phyloP scores from a whole-genome alignment of 78 protist genomes.

The Dictyostelium brefeldianum region DNA sequence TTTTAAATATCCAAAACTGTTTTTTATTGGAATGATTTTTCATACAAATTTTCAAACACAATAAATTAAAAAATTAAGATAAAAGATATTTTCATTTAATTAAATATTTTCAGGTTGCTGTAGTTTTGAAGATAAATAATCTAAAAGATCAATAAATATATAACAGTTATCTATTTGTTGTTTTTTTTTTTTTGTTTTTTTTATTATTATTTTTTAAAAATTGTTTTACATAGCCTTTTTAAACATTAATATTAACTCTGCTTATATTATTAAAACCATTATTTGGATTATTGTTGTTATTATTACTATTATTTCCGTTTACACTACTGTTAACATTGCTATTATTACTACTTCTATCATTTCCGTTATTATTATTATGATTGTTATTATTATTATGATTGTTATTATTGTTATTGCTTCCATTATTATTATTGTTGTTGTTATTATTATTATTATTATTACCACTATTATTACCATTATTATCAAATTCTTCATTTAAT shows the following conservation, averaged over 20 bases:
- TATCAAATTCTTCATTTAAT: constrained; percentile 35
- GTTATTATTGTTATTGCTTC: not conserved
- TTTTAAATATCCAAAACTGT: no score
- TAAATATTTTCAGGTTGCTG: no score
- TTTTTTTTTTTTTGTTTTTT: not conserved
- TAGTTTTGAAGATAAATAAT: no score
- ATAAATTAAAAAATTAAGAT: no score
- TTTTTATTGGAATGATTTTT: no score
- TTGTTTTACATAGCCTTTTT: not conserved
- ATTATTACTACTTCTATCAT: not conserved
- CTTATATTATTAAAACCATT: not conserved
- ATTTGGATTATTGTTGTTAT: not conserved
- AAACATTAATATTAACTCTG: not conserved
- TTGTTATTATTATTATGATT: not conserved
- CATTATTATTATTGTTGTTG: not conserved
- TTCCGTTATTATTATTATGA: no score
- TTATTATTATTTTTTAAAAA: not conserved
- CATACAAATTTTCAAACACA: no score
- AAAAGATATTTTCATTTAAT: no score
- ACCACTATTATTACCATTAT: not conserved
- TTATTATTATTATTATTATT: constrained; percentile 9
- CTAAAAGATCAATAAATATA: no score
- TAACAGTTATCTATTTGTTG: no score
- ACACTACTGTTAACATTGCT: no score
- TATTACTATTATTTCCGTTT: no score